A percentile compares a stretch with the other conserved stretches of the same genome.
phyloP scores from a whole-genome alignment of 768 basidiomycete species.

The Lactarius akahatsu region DNA sequence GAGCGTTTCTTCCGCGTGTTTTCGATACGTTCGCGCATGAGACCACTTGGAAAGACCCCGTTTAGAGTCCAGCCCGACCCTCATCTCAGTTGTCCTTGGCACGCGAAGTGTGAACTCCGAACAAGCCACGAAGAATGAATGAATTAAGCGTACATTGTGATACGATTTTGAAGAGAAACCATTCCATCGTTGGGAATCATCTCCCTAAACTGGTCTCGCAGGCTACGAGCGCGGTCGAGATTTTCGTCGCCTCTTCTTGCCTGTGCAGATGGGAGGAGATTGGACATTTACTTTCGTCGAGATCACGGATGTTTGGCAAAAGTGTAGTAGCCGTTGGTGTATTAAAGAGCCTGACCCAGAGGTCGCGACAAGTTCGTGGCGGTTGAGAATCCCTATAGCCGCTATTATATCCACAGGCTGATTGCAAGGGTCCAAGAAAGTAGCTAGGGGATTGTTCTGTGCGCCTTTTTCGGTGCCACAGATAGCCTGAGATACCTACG shows the following conservation, averaged over 20 bases:
- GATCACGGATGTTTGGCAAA: too few relatives aligned
- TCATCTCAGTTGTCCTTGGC: slow-evolving; percentile 2
- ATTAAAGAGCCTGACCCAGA: not conserved
- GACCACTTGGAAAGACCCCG: not conserved
- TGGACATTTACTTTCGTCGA: not conserved
- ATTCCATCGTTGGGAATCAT: not conserved
- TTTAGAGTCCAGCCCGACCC: slow-evolving; percentile 4
- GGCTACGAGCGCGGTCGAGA: not conserved
- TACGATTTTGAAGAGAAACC: slow-evolving; percentile 7
- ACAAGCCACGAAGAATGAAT: not conserved
- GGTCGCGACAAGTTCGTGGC: not conserved
- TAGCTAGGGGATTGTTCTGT: not conserved
- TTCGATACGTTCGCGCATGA: slow-evolving; percentile 10
- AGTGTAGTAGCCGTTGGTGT: not conserved
- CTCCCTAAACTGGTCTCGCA: slow-evolving; percentile 11
- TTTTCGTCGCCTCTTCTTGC: slow-evolving; percentile 7
- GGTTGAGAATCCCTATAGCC: not conserved
- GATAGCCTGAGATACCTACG: not conserved
- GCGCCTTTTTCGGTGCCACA: not conserved
- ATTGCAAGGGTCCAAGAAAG: not conserved
- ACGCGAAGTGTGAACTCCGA: not conserved
- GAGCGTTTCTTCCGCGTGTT: slow-evolving; percentile 13
- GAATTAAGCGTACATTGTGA: not conserved
- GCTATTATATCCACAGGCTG: not conserved
- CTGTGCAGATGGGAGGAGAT: slow-evolving; percentile 5